Base-by-base conservation (phyloP, 768 basidiomycete genomes). In the Boletus rubescentipes region DNA sequence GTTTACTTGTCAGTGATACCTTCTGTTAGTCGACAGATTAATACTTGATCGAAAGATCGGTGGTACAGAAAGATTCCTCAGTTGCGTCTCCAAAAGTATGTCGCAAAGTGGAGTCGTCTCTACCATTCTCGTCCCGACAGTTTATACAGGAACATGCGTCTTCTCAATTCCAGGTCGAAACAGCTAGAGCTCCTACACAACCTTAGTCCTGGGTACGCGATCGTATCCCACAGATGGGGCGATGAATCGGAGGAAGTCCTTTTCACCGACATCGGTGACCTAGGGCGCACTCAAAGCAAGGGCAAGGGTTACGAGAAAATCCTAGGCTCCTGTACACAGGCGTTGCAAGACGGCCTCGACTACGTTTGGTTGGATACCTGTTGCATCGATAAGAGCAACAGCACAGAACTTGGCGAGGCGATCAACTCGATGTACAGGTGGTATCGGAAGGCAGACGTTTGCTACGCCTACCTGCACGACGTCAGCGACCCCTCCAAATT, bases 391-490 rank as follows among this genome's bases (percentile, higher is more conserved):
- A 67, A 52, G 56, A 37, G 30, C 36, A 70, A 57, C 48, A 66
- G 53, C 48, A 51, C 65, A 2, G 72, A 72, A 35, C 62, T 73
- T 16, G 26, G 36, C 26, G 62, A 72, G 38, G 61, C 72, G 18
- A 68, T 72, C 50, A 66, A 68, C 32, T 52, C 67, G 15, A 72
- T 73, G 68, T 73, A 64, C 58, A 55, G n/a, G 36, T 72, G 72
- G 72, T 73, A 72, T 52, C 44, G 46, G 2, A 43, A 60, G 14
- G 61, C 70, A 5, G 20, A 58, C 1, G 43, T 64, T 35, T 72
- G 71, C 52, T 64, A 67, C 11, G 65, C 54, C 5, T 67, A 72
- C 51, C 35, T 72, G 37, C 55, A 63, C 31, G 65, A 69, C 42
- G 57, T 71, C 41, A 42, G 18, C 35, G 56, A 64, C 16, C 39